Evolutionary conservation across 208 protist genomes (phyloP).

Genomic region (Leishmania tropica): DNA sequence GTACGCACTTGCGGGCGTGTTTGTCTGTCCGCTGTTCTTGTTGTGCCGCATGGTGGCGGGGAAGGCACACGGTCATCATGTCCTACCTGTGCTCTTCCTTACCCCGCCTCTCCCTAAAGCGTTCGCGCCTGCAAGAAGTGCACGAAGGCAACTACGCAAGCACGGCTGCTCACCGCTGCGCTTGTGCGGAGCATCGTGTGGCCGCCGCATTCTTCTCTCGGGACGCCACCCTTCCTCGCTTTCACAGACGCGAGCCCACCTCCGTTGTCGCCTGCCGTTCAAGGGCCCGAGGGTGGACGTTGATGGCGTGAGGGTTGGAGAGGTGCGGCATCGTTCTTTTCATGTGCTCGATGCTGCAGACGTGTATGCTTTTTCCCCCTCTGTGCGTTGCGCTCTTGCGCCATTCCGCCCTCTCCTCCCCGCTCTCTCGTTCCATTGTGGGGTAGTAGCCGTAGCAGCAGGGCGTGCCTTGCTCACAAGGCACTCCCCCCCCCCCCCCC

Average conservation of each 20-base stretch:
- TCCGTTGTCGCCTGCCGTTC: background rate
- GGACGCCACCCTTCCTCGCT: background rate
- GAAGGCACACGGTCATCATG: background rate
- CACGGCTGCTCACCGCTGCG: background rate
- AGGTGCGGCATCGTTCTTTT: background rate
- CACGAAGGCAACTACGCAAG: background rate
- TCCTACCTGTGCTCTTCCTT: background rate
- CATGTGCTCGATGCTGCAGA: background rate
- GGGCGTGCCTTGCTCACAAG: background rate
- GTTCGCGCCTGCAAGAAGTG: background rate
- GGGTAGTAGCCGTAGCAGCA: background rate
- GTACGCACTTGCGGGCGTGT: background rate
- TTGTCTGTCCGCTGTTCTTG: background rate
- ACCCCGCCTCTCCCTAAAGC: background rate
- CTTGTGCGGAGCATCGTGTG: background rate
- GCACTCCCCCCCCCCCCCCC: background rate
- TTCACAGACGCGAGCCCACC: background rate
- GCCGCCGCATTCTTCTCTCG: background rate
- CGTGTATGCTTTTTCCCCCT: background rate
- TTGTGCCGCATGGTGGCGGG: background rate
- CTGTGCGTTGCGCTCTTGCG: background rate
- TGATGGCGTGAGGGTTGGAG: background rate
- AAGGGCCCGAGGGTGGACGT: background rate
- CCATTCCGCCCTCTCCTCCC: background rate
- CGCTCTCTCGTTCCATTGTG: background rate